Conservation (phyloP, 495 filamentous ascomycete genomes). For the Penicillium goetzii region DNA sequence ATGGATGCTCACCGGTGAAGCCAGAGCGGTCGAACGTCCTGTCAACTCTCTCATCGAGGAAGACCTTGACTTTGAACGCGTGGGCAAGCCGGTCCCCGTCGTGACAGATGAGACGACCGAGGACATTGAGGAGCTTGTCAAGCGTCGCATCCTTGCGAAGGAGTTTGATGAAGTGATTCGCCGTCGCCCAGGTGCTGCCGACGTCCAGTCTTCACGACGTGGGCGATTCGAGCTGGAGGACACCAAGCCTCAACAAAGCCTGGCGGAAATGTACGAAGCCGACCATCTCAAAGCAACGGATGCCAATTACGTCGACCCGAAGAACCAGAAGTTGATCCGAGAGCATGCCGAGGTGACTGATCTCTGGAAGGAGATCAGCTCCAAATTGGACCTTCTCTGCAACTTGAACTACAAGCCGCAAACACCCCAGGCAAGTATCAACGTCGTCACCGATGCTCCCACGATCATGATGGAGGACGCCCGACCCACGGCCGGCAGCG, state of each 20-base stretch:
- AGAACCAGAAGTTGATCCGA: constrained; percentile 77
- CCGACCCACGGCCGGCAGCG: constrained; percentile 77
- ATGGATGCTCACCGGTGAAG: constrained; percentile 91
- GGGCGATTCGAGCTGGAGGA: constrained; percentile 82
- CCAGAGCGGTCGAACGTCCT: constrained; percentile 77
- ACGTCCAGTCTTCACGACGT: constrained; percentile 58
- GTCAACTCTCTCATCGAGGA: constrained; percentile 92
- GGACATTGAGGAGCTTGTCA: constrained; percentile 91
- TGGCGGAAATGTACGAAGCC: constrained; percentile 93
- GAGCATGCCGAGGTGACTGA: constrained; percentile 84
- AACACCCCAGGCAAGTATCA: constrained; percentile 73
- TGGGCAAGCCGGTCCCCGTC: constrained; percentile 93
- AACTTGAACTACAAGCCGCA: constrained; percentile 97
- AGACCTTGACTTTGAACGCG: constrained; percentile 92
- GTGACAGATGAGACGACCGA: constrained; percentile 93
- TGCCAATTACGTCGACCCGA: constrained; percentile 75
- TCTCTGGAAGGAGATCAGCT: constrained; percentile 81
- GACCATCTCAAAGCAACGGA: constrained; percentile 81
- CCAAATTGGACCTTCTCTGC: constrained; percentile 82
- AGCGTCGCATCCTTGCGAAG: constrained; percentile 84
- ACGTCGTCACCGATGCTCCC: constrained; percentile 85
- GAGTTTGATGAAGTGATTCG: constrained; percentile 94
- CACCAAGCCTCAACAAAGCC: constrained; percentile 78
- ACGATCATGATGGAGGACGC: constrained; percentile 95
- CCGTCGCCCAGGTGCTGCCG: constrained; percentile 67